Conservation (phyloP, 2,329 filamentous ascomycete species). For the Metarhizium guizhouense region DNA sequence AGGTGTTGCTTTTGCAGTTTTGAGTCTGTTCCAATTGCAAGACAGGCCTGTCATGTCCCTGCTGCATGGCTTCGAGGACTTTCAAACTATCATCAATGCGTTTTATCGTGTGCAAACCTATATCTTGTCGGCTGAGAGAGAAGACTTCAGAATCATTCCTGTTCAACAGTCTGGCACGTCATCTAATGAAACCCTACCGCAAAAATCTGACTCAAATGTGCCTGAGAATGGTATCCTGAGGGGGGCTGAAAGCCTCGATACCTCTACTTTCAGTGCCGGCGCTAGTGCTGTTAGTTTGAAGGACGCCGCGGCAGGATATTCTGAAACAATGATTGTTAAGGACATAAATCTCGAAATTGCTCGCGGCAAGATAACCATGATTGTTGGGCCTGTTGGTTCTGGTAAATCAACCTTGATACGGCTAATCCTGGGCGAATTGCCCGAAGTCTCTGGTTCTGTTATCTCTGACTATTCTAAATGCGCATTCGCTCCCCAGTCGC, state of each 20-base stretch:
- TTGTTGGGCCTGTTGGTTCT: slow-evolving; percentile 14
- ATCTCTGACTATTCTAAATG: slow-evolving; percentile 6
- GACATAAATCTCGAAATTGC: slow-evolving; percentile 8
- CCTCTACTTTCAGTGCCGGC: not conserved
- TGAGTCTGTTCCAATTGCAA: slow-evolving; percentile 13
- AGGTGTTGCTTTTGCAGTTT: slow-evolving; percentile 11
- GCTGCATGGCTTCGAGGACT: slow-evolving; percentile 12
- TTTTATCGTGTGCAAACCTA: slow-evolving; percentile 14
- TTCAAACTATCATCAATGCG: slow-evolving; percentile 13
- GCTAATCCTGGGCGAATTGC: slow-evolving; percentile 14
- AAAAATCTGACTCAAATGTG: not conserved
- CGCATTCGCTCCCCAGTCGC: slow-evolving; percentile 16
- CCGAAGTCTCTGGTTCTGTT: slow-evolving; percentile 8
- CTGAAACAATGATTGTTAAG: slow-evolving; percentile 1
- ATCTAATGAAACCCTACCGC: not conserved
- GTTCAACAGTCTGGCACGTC: not conserved
- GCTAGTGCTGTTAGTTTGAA: not conserved
- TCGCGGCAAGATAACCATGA: slow-evolving; percentile 12
- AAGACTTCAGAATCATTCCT: slow-evolving; percentile 3
- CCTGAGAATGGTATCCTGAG: not conserved
- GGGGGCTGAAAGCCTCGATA: not conserved
- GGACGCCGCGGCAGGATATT: slow-evolving; percentile 8
- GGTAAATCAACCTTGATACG: slow-evolving; percentile 16
- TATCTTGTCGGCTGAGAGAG: slow-evolving; percentile 10
- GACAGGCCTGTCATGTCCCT: slow-evolving; percentile 12